Percentiles rank a stretch among this genome's conserved stretches.
Evolutionary conservation across 202 grass and related monocot genomes (phyloP).

Genomic region (Cymbopogon flexuosus): DNA sequence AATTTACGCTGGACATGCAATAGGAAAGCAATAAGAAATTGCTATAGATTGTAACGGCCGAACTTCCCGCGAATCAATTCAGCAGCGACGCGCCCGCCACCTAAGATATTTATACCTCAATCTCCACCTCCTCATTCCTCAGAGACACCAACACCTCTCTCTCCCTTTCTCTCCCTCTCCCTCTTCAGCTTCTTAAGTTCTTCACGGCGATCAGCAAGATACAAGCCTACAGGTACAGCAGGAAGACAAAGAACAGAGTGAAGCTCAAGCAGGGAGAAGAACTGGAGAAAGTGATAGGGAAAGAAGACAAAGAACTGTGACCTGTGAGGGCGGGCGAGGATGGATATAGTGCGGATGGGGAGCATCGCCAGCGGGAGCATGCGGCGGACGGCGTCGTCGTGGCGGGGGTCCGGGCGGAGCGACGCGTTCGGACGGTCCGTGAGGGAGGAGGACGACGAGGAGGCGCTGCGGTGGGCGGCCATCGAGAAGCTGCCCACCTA

Average conservation of each 20-base stretch:
- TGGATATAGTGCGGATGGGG: constrained; percentile 36
- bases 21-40: neutral
- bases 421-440: constrained; percentile 55
- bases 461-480: constrained; percentile 85
- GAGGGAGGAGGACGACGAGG: constrained; percentile 82
- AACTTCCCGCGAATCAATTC: neutral
- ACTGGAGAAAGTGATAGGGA: neutral
- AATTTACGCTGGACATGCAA: constrained; percentile 1
- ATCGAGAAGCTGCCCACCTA: constrained; percentile 95
- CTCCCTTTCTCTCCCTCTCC: neutral
- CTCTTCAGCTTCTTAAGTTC: neutral
- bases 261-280: too few relatives aligned
- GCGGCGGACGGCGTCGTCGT: constrained; percentile 54
- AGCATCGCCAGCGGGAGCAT: constrained; percentile 41
- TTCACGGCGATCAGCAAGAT: neutral
- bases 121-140: neutral
- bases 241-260: neutral
- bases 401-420: constrained; percentile 44
- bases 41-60: neutral
- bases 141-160: neutral
- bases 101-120: constrained; percentile 17
- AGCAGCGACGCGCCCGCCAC: neutral
- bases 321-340: neutral
- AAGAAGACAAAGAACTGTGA: neutral
- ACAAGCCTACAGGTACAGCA: neutral